These are phyloP conservation scores for Sarocladium kiliense DNA, from an alignment of 2,329 filamentous ascomycete species.

Conservation along the genomic window DNA sequence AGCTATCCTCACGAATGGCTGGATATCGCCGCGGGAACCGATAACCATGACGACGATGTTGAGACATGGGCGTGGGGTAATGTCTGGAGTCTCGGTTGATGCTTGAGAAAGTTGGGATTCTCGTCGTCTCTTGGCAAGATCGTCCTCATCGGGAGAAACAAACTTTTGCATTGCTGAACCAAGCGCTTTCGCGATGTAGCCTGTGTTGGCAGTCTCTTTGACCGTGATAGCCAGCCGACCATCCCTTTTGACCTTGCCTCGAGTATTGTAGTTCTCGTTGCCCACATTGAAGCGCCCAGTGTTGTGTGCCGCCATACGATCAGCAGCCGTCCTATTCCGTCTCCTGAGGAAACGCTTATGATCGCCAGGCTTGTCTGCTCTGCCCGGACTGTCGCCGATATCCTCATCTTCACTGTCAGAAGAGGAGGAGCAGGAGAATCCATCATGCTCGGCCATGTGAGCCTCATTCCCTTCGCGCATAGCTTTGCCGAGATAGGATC, in stretches of 20 bases:
- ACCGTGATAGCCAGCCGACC: conserved; percentile 68
- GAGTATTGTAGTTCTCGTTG: conserved; percentile 61
- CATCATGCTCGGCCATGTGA: not conserved
- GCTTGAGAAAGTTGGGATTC: conserved; percentile 13
- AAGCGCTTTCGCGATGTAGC: conserved; percentile 69
- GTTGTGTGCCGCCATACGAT: not conserved
- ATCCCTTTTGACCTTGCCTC: conserved; percentile 61
- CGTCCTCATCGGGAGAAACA: conserved; percentile 14
- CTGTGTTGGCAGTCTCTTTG: conserved; percentile 63
- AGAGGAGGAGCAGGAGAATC: not conserved
- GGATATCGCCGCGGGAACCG: conserved; percentile 72
- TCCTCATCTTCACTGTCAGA: conserved; percentile 2
- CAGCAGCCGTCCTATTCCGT: not conserved
- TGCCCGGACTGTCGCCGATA: not conserved
- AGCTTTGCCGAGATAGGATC: conserved; percentile 2
- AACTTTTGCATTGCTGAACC: conserved; percentile 52
- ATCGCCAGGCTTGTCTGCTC: not conserved
- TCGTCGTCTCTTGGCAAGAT: conserved; percentile 5
- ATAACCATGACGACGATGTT: conserved; percentile 85
- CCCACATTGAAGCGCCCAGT: conserved; percentile 45
- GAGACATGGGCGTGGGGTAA: conserved; percentile 42
- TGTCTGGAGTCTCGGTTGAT: conserved; percentile 24
- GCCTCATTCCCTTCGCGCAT: not conserved
- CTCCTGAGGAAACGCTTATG: not conserved
- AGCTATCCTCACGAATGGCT: conserved; percentile 73